Conservation (phyloP, 495 filamentous ascomycete genomes). For the Tuber calosporum region DNA sequence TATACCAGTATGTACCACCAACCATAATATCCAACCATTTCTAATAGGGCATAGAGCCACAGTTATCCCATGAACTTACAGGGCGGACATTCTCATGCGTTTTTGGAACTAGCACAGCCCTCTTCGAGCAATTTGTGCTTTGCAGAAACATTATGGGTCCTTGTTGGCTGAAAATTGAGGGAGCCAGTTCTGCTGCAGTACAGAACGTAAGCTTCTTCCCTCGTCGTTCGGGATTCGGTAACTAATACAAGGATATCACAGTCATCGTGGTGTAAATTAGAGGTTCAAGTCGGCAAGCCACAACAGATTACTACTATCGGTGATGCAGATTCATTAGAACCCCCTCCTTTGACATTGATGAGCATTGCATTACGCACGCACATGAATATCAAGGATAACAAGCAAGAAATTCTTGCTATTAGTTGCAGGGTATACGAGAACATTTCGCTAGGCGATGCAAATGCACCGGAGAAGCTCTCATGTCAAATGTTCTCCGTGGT, state of each 20-base stretch:
- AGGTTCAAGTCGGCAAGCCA: constrained; percentile 72
- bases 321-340: constrained; percentile 69
- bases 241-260: constrained; percentile 1
- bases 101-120: constrained; percentile 85
- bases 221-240: neutral
- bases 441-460: constrained; percentile 78
- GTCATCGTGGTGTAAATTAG: constrained; percentile 92
- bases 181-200: constrained; percentile 71
- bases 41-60: constrained; percentile 40
- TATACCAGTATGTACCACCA: constrained; percentile 50
- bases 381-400: constrained; percentile 88
- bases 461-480: constrained; percentile 75
- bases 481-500: constrained; percentile 88
- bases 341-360: constrained; percentile 87
- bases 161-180: constrained; percentile 87
- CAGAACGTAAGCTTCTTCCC: constrained; percentile 51
- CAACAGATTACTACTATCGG: constrained; percentile 60
- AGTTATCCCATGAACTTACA: constrained; percentile 57
- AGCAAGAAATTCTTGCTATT: constrained; percentile 85
- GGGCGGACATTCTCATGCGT: constrained; percentile 92
- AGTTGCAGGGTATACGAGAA: constrained; percentile 90
- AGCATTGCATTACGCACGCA: constrained; percentile 80
- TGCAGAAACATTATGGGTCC: constrained; percentile 98
- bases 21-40: neutral
- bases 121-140: constrained; percentile 96